Evolutionary conservation across 306 rosid genomes (phyloP).

Genomic region (Delonix regia): DNA sequence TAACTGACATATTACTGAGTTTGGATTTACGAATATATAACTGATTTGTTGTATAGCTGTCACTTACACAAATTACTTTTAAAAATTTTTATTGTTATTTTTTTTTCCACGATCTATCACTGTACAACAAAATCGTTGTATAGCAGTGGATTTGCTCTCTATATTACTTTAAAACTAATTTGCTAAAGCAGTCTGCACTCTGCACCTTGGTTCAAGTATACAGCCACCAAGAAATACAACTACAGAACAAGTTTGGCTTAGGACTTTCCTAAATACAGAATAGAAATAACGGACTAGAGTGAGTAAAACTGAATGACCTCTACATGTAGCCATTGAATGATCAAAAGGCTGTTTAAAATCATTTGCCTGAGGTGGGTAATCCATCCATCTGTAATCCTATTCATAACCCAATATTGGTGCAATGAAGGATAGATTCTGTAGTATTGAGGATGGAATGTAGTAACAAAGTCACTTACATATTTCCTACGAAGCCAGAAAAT

Average conservation of each 20-base stretch:
- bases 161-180: background rate
- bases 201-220: slow-evolving; percentile 24
- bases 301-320: slow-evolving; percentile 82
- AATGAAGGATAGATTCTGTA: slow-evolving; percentile 22
- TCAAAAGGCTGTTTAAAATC: slow-evolving; percentile 67
- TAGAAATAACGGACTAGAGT: slow-evolving; percentile 90
- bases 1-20: slow-evolving; percentile 16
- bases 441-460: background rate
- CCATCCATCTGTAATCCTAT: slow-evolving; percentile 97
- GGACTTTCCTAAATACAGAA: slow-evolving; percentile 69
- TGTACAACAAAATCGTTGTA: no score
- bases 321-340: slow-evolving; percentile 73
- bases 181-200: background rate
- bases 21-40: no score
- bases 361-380: slow-evolving; percentile 70
- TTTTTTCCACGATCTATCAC: no score
- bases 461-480: background rate
- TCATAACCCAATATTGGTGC: slow-evolving; percentile 79
- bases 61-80: no score
- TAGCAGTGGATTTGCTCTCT: no score
- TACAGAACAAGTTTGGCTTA: slow-evolving; percentile 13
- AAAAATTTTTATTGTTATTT: no score
- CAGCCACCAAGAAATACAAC: slow-evolving; percentile 5
- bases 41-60: no score
- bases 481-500: no score